A percentile compares a stretch with the other conserved stretches of the same genome.
Conservation (phyloP, 345 rosid species). For the Crucihimalaya himalaica region DNA sequence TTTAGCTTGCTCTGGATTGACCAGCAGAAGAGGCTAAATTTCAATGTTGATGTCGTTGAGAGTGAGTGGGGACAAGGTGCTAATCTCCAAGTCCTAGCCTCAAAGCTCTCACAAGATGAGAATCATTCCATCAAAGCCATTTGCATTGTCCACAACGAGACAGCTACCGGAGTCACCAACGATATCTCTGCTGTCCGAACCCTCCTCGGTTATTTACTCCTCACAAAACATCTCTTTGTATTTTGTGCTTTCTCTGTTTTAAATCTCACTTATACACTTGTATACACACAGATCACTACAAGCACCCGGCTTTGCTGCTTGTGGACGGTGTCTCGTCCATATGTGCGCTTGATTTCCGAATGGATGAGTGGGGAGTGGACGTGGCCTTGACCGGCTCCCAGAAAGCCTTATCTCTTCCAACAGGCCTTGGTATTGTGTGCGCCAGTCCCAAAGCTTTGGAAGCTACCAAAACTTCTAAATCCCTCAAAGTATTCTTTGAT, state of each 20-base stretch:
- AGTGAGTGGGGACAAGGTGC: conserved; percentile 99
- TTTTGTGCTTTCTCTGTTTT: conserved; percentile 2
- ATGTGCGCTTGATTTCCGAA: conserved; percentile 95
- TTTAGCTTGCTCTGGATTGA: conserved; percentile 98
- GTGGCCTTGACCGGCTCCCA: conserved; percentile 98
- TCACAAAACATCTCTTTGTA: neutral
- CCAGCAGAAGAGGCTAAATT: conserved; percentile 94
- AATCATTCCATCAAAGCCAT: conserved; percentile 87
- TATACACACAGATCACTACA: conserved; percentile 71
- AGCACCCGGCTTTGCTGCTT: conserved; percentile 87
- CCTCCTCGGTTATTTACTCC: conserved; percentile 58
- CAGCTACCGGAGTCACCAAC: conserved; percentile 98
- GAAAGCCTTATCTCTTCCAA: conserved; percentile 97
- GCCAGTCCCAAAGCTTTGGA: conserved; percentile 96
- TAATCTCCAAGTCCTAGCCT: conserved; percentile 76
- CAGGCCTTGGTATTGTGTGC: conserved; percentile 90
- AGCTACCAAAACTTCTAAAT: conserved; percentile 89
- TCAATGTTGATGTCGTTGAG: conserved; percentile 86
- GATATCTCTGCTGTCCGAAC: conserved; percentile 85
- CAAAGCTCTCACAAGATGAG: conserved; percentile 77
- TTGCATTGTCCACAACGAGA: conserved; percentile 98
- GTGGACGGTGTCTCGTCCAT: conserved; percentile 99
- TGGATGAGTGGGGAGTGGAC: conserved; percentile 99
- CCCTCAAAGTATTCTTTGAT: conserved; percentile 85
- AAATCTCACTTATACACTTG: neutral